Conservation (phyloP, 2,329 filamentous ascomycete species). For the Neurospora sp. region DNA sequence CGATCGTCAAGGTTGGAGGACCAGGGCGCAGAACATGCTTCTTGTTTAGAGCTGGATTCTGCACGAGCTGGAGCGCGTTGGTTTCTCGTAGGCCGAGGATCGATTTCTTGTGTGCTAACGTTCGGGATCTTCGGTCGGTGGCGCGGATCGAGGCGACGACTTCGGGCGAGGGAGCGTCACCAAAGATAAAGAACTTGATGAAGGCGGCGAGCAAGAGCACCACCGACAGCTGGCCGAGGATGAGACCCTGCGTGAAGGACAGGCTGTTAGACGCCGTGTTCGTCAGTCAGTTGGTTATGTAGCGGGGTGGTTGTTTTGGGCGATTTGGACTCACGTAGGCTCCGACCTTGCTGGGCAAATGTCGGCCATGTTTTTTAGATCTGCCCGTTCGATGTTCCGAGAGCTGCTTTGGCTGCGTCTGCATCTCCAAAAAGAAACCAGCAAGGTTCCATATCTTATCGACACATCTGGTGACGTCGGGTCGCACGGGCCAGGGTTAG, state of each 20-base stretch:
- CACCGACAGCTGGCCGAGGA: slow-evolving; percentile 87
- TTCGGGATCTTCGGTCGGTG: slow-evolving; percentile 62
- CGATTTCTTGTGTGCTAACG: slow-evolving; percentile 66
- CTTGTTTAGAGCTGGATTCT: slow-evolving; percentile 37
- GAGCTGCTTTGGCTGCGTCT: background rate
- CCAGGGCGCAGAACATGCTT: slow-evolving; percentile 59
- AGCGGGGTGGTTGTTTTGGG: background rate
- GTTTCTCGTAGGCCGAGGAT: slow-evolving; percentile 51
- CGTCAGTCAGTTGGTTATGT: slow-evolving; percentile 3
- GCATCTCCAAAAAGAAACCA: background rate
- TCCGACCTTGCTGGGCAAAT: slow-evolving; percentile 33
- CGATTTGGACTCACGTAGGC: slow-evolving; percentile 32
- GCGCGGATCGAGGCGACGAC: slow-evolving; percentile 67
- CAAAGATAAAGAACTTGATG: slow-evolving; percentile 99
- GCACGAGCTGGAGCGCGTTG: slow-evolving; percentile 19
- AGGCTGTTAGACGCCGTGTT: slow-evolving; percentile 38
- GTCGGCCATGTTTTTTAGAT: slow-evolving; percentile 26
- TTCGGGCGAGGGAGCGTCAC: slow-evolving; percentile 78
- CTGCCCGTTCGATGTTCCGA: background rate
- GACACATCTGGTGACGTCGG: background rate
- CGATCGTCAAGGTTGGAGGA: slow-evolving; percentile 72
- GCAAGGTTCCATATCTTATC: background rate
- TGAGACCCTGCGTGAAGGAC: slow-evolving; percentile 87
- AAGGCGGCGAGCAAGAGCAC: slow-evolving; percentile 86
- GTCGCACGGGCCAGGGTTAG: background rate